Percentiles rank a stretch among this genome's conserved stretches.
These are phyloP conservation scores for Penicillium ucsense DNA, from an alignment of 495 filamentous ascomycete genomes.

Conservation along the genomic window DNA sequence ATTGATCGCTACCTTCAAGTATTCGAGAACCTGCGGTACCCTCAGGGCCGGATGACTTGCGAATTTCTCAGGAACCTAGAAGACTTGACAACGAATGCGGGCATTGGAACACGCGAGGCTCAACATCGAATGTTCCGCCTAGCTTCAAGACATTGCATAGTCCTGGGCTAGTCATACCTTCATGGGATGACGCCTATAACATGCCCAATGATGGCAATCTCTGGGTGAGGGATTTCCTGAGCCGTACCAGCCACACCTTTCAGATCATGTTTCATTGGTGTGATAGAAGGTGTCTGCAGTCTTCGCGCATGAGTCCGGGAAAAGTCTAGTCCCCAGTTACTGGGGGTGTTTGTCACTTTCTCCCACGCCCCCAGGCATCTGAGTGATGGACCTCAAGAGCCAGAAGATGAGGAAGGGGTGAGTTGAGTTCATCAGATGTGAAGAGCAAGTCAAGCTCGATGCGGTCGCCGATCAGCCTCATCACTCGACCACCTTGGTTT, in stretches of 20 bases:
- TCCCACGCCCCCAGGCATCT: not conserved
- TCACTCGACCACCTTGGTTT: not conserved
- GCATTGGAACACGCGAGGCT: too few species aligned
- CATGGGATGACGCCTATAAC: too few species aligned
- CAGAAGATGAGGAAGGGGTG: not conserved
- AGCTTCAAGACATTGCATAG: too few species aligned
- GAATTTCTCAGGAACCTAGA: not conserved
- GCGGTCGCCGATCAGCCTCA: too few species aligned
- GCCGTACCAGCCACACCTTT: not conserved
- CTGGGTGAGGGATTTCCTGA: not conserved
- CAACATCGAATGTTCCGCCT: too few species aligned
- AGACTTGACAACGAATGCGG: not conserved
- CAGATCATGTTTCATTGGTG: conserved; percentile 1
- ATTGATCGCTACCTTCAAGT: not conserved
- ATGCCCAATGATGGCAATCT: not conserved
- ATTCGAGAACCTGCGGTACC: too few species aligned
- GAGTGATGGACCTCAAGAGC: not conserved
- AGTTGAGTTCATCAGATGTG: not conserved
- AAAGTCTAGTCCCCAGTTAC: not conserved
- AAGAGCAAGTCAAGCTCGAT: too few species aligned
- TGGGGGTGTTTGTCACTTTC: not conserved
- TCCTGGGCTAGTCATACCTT: too few species aligned
- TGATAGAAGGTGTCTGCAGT: not conserved
- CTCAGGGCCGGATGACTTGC: not conserved
- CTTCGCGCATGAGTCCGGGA: not conserved